phyloP scores from a whole-genome alignment of 139 green algal genomes.

The Mesostigma viride region DNA sequence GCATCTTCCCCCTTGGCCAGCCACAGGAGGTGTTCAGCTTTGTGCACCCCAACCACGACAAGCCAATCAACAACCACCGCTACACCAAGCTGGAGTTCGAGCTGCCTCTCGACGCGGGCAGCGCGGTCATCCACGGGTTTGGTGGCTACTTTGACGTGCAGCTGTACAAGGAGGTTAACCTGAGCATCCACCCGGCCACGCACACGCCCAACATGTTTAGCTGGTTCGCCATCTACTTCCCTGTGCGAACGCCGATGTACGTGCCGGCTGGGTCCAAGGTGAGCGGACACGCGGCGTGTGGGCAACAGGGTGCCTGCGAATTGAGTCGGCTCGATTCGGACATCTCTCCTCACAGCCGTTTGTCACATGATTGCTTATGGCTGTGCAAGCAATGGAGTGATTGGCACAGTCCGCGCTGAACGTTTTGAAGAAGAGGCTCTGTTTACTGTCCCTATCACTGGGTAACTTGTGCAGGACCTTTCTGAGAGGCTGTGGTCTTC shows the following conservation, averaged over 20 bases:
- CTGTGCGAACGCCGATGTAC: conserved; percentile 62
- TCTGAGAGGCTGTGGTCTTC: no score
- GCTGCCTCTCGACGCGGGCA: conserved; percentile 24
- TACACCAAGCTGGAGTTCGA: conserved; percentile 51
- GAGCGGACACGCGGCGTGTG: no score
- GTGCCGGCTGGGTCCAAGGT: conserved; percentile 37
- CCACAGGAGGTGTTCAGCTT: conserved; percentile 76
- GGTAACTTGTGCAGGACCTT: no score
- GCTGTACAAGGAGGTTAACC: conserved; percentile 74
- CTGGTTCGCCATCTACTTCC: conserved; percentile 96
- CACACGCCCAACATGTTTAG: conserved; percentile 66
- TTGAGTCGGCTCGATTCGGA: no score
- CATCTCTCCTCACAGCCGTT: no score
- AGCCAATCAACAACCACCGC: conserved; percentile 60
- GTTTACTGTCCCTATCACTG: no score
- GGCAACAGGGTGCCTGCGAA: no score
- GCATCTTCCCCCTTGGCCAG: neutral
- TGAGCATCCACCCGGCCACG: conserved; percentile 77
- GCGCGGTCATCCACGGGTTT: conserved; percentile 49
- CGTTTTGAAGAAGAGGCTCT: no score
- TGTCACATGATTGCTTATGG: no score
- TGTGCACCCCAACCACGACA: conserved; percentile 59
- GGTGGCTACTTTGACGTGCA: conserved; percentile 89
- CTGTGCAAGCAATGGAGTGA: no score
- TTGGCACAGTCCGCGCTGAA: no score